Evolutionary conservation across 2,329 filamentous ascomycete genomes (phyloP), one percentile per base, ranked within the genome.

Genomic region (Nothophaeocryptopus gaeumannii): DNA sequence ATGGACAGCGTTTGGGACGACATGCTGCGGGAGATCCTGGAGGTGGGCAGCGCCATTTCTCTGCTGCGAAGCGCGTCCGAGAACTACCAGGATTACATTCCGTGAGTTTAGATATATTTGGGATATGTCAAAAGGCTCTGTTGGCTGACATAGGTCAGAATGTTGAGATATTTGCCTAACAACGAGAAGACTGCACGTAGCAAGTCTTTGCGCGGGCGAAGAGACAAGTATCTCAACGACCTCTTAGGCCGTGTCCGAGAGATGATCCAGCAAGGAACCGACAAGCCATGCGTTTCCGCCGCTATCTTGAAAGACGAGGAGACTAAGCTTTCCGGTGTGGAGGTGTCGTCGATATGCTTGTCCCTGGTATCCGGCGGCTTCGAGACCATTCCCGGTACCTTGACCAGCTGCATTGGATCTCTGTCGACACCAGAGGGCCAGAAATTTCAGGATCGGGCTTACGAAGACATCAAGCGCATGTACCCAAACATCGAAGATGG

Each of bases 281-380:
- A 79, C 50, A 78, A 78, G 58, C 76, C 77, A 1, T 80, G 78
- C 54, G 79, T 80, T 53, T 74, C 72, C 1, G 75, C 76, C 0
- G 76, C 76, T 0, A 78, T 80, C 30, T 64, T 80, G 8, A 80
- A 79, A 55, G 77, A 79, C 48, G 63, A 78, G 54, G 77, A 80
- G 55, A 77, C 76, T 1, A 78, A 76, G 55, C 67, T 80, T 2
- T 74, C 69, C 0, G 75, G 74, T 1, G 76, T 78, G 1, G 77
- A 80, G 58, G 76, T 80, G 12, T 74, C 71, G 2, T 78, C 74
- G 0, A 80, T 80, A 35, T 79, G 77, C 52, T 63, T 80, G 0
- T 77, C 74, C 0, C 67, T 80, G 1, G 76, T 80, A 0, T 77
- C 74, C 14, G 77, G 77, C 9, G 77, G 77, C 0, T 80, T 80